Evolutionary conservation across 2,329 filamentous ascomycete genomes (phyloP), one percentile per base, ranked within the genome.

Genomic region (Fusarium abutilonis): DNA sequence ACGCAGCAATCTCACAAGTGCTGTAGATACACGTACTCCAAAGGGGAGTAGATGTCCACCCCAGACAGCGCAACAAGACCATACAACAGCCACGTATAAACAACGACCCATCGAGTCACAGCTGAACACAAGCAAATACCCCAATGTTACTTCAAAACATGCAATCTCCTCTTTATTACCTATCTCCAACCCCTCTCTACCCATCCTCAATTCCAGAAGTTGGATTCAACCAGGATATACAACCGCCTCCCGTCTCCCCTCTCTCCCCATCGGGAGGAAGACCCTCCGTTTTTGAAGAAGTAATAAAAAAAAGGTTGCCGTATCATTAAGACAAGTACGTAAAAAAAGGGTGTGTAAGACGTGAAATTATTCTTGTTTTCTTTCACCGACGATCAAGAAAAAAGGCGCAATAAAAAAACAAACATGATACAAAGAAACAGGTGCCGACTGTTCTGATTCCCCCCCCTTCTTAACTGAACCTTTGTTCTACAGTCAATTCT

Each of bases 291-390:
- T 13, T 36, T 32, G 42, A 49, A 40, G 53, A 64, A 68, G 35
- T 64, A 68, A 34, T 39, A 31, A 47, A 52, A 60, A 63, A 60
- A 64, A 60, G 46, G 52, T 29, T 48, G 56, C 47, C 66, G 56
- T 69, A 47, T 50, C 61, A 69, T 69, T 67, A 69, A 54, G 44
- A 69, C 56, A 49, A 35, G 23, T 34, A 39, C 46, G 58, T 28
- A 54, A 48, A 45, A 59, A 58, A 51, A 7, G 17, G 10, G 3
- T 19, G 15, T 23, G 13, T 36, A 10, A 29, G 28, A 29, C 28
- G 28, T 34, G 14, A 14, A 8, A 34, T 34, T 14, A 34, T n/a
- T 34, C 19, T 34, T 14, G 11, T 38, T 26, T 43, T 26, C 42
- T 54, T 34, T 55, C 48, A 55, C 56, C 48, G 45, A 34, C 6